phyloP scores from a whole-genome alignment of 805 yeast genomes.

The Metschnikowia similis region DNA sequence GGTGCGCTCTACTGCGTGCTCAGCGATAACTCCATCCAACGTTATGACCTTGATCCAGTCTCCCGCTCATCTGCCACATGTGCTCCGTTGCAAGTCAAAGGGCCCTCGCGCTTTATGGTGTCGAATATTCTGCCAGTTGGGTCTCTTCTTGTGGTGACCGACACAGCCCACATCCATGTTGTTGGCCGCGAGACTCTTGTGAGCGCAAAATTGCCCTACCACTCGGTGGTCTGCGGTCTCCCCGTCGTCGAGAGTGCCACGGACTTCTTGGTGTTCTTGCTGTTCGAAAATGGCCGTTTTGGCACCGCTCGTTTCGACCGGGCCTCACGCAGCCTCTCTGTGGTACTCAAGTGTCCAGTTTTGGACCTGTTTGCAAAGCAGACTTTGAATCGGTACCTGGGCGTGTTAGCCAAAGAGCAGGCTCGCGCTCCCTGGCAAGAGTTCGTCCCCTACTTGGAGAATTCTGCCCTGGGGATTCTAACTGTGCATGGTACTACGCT shows the following conservation, averaged over 20 bases:
- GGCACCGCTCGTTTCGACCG: slow-evolving; percentile 2
- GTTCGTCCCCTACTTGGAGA: slow-evolving; percentile 18
- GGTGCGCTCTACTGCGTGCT: slow-evolving; percentile 10
- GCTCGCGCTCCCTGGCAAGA: slow-evolving; percentile 12
- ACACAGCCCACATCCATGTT: slow-evolving; percentile 6
- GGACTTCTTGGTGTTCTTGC: neutral
- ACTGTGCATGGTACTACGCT: slow-evolving; percentile 9
- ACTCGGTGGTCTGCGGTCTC: slow-evolving; percentile 7
- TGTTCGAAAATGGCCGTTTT: slow-evolving; percentile 12
- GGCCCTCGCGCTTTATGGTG: slow-evolving; percentile 11
- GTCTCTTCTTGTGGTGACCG: slow-evolving; percentile 6
- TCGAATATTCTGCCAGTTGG: slow-evolving; percentile 6
- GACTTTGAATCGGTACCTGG: slow-evolving; percentile 16
- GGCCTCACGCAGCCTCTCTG: neutral
- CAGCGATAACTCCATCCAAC: slow-evolving; percentile 19
- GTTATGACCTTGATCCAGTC: neutral
- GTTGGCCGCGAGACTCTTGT: neutral
- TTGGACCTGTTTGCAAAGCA: slow-evolving; percentile 18
- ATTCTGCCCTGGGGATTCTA: slow-evolving; percentile 25
- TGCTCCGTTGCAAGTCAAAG: slow-evolving; percentile 4
- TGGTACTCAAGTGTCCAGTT: neutral
- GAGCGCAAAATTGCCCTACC: slow-evolving; percentile 6
- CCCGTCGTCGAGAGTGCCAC: neutral
- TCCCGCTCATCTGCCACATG: neutral
- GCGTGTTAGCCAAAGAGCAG: slow-evolving; percentile 11